Base-by-base conservation (phyloP, 192 early-diverging fungal species). In the Backusella morwellensis region DNA sequence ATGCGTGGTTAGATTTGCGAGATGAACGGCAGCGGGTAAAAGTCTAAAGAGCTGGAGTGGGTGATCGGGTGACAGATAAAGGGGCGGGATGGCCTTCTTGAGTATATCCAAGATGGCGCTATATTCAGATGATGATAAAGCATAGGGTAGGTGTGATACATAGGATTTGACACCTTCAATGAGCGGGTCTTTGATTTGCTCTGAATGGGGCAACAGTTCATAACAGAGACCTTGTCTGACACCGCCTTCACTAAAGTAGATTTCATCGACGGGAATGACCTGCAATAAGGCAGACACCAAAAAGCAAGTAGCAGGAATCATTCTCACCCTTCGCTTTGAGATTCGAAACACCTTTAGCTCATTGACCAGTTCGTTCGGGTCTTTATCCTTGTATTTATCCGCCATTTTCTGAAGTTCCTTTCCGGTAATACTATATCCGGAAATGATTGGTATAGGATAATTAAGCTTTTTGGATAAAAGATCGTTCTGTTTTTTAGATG, bases 141-240 rank as follows among this genome's bases (percentile, higher is more conserved):
- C 81, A 47, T 73, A 63, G 5, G 63, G 74, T 41, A 81, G 80
- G 35, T 36, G 73, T 19, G 80, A 38, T 7, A 81, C 80, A 68
- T 86, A 84, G 19, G 75, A 77, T 50, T 74, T 77, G 40, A 86
- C 78, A 23, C 82, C 83, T 77, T 85, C 84, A 4, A 83, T 52
- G 3, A 85, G 77, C 8, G 88, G 88, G 70, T 90, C 88, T 56
- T 82, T 86, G 36, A 75, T 50, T 35, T 83, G 82, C 44, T 85
- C 84, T 34, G 79, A 79, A 0, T 35, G 3, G 0, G 84, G 72
- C 26, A 90, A 34, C 76, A 82, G 78, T 1, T 80, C 67, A 63
- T 84, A 90, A 67, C 87, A 90, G 6, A 84, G 74, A 17, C 88
- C 88, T 47, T 90, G 88, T n/a, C 87, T 84, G 9, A 88, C 87